Conservation (phyloP, 495 filamentous ascomycete genomes). For the Stereocaulon alpinum region DNA sequence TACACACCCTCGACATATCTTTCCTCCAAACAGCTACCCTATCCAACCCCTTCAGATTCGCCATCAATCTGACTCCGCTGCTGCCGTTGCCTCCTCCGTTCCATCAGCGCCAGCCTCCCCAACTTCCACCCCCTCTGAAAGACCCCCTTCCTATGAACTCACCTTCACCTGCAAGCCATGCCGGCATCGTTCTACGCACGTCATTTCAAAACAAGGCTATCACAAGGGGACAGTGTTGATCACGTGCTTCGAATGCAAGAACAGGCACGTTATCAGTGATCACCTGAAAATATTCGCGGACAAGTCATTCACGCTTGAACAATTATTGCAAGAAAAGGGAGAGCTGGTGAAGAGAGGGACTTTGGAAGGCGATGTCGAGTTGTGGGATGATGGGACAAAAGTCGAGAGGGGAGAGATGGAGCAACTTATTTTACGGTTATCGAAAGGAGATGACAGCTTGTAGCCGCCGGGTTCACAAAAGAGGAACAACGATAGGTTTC, state of each 20-base stretch:
- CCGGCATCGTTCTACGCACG: conserved; percentile 59
- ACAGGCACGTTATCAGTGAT: conserved; percentile 84
- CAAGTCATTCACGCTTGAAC: conserved; percentile 55
- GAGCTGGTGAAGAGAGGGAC: conserved; percentile 51
- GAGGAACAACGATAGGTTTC: neutral
- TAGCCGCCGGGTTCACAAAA: neutral
- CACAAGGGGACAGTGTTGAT: conserved; percentile 82
- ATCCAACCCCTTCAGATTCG: neutral
- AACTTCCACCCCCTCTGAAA: conserved; percentile 30
- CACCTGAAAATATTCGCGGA: conserved; percentile 73
- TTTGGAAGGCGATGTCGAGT: conserved; percentile 41
- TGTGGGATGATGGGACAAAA: conserved; percentile 31
- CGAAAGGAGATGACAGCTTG: neutral
- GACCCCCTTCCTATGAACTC: conserved; percentile 67
- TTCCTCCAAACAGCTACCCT: neutral
- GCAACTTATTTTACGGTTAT: neutral
- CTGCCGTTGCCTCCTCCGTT: conserved; percentile 22
- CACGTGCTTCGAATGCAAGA: conserved; percentile 71
- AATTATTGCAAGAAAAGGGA: conserved; percentile 56
- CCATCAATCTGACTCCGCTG: conserved; percentile 19
- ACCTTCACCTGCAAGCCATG: conserved; percentile 92
- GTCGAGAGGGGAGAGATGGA: neutral
- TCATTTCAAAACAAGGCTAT: conserved; percentile 84
- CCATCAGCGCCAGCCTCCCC: conserved; percentile 27
- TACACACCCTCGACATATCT: neutral